A percentile compares a stretch with the other conserved stretches of the same genome.
Conservation (phyloP, 805 yeast species). For the Wickerhamiella azyma region DNA sequence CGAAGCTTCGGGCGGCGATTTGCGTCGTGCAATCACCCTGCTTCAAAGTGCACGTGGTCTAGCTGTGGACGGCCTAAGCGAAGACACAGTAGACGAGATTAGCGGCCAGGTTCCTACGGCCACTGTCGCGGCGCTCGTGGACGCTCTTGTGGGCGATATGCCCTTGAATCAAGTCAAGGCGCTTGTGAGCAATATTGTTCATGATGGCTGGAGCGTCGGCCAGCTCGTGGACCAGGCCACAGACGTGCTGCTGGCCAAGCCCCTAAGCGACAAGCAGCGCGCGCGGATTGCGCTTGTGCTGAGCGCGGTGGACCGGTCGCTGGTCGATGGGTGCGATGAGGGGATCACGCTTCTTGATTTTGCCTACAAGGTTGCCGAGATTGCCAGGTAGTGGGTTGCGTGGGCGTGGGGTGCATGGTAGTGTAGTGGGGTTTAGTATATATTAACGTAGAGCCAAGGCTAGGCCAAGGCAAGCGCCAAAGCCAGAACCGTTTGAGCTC, state of each 20-base stretch:
- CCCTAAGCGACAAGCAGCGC: slow-evolving; percentile 26
- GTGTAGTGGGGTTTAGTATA: too few relatives aligned
- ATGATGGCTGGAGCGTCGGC: slow-evolving; percentile 69
- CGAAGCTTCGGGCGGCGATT: slow-evolving; percentile 72
- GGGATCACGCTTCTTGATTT: neutral
- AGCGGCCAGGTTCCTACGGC: slow-evolving; percentile 59
- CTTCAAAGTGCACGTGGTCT: slow-evolving; percentile 54
- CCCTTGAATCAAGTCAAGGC: slow-evolving; percentile 15
- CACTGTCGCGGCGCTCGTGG: slow-evolving; percentile 32
- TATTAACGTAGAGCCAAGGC: too few relatives aligned
- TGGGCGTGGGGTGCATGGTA: too few relatives aligned
- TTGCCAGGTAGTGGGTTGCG: neutral
- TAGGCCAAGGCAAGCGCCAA: too few relatives aligned
- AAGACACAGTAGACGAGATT: slow-evolving; percentile 44
- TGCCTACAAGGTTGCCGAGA: slow-evolving; percentile 4
- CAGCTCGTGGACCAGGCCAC: slow-evolving; percentile 62
- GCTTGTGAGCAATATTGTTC: slow-evolving; percentile 37
- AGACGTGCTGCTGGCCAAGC: slow-evolving; percentile 44
- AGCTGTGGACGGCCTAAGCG: slow-evolving; percentile 37
- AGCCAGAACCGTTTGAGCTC: too few relatives aligned
- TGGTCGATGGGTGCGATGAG: slow-evolving; percentile 9
- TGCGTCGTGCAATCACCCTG: slow-evolving; percentile 82
- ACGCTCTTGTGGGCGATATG: slow-evolving; percentile 21
- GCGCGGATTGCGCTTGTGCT: neutral
- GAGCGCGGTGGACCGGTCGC: slow-evolving; percentile 1